Base-by-base conservation (phyloP, 169 alveolate species). In the Plasmodium vivax region DNA sequence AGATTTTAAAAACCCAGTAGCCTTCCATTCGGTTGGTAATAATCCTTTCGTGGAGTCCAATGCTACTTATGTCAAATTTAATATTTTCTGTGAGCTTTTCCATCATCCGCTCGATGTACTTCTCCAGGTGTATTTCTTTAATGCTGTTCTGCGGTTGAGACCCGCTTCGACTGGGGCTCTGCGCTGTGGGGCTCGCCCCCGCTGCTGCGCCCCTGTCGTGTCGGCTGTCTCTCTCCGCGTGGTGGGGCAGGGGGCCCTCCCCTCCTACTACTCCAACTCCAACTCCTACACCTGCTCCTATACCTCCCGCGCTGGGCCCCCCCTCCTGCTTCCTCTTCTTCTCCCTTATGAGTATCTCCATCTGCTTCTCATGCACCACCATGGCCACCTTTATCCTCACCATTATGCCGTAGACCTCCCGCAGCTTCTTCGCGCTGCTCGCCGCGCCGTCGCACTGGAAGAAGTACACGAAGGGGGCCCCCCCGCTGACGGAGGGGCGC, bases 1-100 rank as follows among this genome's bases (percentile, higher is more conserved):
- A 96, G 83, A 97, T 83, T 75, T 98, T 93, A 96, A 96, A 96
- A 45, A 96, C 95, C 95, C 92, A 96, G n/a, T 90, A 88, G 23
- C 97, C 83, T 23, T 96, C 97, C 41, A 95, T 82, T 43, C 84
- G 82, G 2, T 96, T 96, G 23, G 95, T 83, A 2, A 95, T 90
- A 2, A 93, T 84, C 56, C 91, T 96, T 87, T 96, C 98, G 82
- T 96, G 90, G 1, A 93, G 74, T 9, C 90, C 94, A 45, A 96
- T 93, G 90, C 95, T 82, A 74, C 96, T 85, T 85, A 92, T 92
- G 74, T 93, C 95, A 87, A 96, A 93, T 19, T 96, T 94, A 16
- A 93, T 58, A 47, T 74, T 84, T 47, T 68, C 77, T 45, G 71
- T 77, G 32, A 85, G 38, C 41, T 23, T 75, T 38, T 74, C 77